Evolutionary conservation across 2,329 filamentous ascomycete species (phyloP), one percentile per base, ranked within the genome.

Genomic region (Diaporthe sp.): DNA sequence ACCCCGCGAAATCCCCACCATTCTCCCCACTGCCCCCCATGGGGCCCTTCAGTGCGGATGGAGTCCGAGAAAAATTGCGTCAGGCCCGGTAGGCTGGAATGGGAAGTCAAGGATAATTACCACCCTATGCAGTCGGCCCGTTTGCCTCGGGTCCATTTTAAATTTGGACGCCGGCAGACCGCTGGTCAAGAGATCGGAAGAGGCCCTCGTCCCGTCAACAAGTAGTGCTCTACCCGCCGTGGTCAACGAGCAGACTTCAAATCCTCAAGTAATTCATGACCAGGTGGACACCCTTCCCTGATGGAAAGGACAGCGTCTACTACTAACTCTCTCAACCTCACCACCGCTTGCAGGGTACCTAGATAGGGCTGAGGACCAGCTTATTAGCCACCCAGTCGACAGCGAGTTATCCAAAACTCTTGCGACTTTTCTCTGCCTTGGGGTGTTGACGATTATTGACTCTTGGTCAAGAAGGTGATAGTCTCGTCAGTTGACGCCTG

Each of bases 1-100:
- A 66, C 60, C 60, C 60, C 60, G 60, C 60, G 60, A 66, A 47
- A 47, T 66, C 60, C 15, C 60, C 60, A 66, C 55, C 42, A 66
- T 66, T 4, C 25, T 33, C 40, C 60, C 60, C 60, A 66, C 60
- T 7, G 40, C 13, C 25, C 60, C 60, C 28, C 42, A 33, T 33
- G 60, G 60, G 58, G 28, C 13, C 2, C 15, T 45, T 22, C 57
- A 42, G 38, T 28, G 15, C 58, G 40, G 40, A 45, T 64, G n/a
- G 38, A 17, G 58, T 22, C 58, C 58, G 58, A 64, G 15, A 19
- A 64, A 64, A 45, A 30, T 25, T 42, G 58, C 58, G 58, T 28
- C 38, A 40, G 38, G 25, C 9, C 38, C 38, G 19, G 38, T 40
- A 30, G 38, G 35, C 15, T 40, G 58, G 40, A 42, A 30, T 22